These are phyloP conservation scores for Litsea cubeba DNA, from an alignment of 164 flowering plant genomes.

Conservation along the genomic window DNA sequence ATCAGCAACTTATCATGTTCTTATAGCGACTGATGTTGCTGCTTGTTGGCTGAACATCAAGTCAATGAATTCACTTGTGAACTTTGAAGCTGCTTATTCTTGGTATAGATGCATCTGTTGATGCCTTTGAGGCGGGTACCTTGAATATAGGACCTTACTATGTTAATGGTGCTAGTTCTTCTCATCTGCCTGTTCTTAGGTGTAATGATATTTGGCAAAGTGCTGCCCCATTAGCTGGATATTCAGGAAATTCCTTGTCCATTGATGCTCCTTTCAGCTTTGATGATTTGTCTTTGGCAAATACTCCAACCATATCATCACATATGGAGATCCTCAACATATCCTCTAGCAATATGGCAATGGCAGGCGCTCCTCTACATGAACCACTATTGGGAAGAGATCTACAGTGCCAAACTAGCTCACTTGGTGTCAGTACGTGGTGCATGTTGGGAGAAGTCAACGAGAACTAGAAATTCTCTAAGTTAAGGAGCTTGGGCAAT, in stretches of 20 bases:
- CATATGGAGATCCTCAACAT: conserved; percentile 27
- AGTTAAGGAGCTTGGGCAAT: conserved; percentile 10
- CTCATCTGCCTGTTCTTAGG: conserved; percentile 34
- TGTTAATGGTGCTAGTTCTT: conserved; percentile 20
- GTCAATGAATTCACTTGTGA: conserved; percentile 87
- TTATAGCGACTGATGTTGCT: conserved; percentile 95
- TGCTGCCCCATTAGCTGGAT: conserved; percentile 32
- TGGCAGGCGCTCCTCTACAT: conserved; percentile 16
- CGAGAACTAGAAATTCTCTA: conserved; percentile 16
- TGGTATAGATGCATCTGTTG: no score
- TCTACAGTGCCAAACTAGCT: conserved; percentile 27
- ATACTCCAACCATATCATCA: conserved; percentile 20
- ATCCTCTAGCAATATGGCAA: conserved; percentile 19
- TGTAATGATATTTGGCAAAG: conserved; percentile 42
- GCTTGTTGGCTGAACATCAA: conserved; percentile 97
- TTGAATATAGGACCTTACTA: conserved; percentile 19
- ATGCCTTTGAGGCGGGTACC: neutral
- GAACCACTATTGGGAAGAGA: conserved; percentile 26
- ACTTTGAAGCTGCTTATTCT: conserved; percentile 68
- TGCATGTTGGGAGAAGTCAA: conserved; percentile 6
- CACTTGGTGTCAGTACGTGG: conserved; percentile 17
- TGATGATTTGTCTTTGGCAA: conserved; percentile 17
- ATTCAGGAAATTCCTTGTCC: conserved; percentile 30
- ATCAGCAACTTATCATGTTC: conserved; percentile 75
- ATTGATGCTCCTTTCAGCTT: conserved; percentile 21